phyloP scores from a whole-genome alignment of 1,284 basidiomycete species.

The Cryptococcus hybrid region DNA sequence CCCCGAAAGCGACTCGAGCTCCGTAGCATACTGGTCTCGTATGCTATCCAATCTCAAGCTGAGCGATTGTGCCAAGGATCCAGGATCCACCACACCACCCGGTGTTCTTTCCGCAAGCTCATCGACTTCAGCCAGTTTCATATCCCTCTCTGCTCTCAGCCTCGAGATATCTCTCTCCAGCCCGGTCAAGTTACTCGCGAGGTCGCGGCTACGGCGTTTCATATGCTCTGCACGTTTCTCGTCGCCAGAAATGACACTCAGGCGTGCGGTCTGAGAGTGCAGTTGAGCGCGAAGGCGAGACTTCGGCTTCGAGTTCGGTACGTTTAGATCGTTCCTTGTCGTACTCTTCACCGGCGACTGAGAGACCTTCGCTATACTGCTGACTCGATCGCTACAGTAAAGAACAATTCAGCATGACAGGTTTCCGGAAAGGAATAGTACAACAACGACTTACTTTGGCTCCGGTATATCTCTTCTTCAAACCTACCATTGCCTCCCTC shows the following conservation, averaged over 20 bases:
- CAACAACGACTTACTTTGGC: slow-evolving; percentile 63
- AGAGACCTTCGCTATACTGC: slow-evolving; percentile 86
- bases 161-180: slow-evolving; percentile 85
- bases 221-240: slow-evolving; percentile 72
- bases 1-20: slow-evolving; percentile 77
- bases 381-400: slow-evolving; percentile 73
- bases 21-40: slow-evolving; percentile 81
- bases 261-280: slow-evolving; percentile 81
- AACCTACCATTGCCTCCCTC: slow-evolving; percentile 61
- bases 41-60: slow-evolving; percentile 85
- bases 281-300: slow-evolving; percentile 77
- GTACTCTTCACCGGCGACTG: slow-evolving; percentile 89
- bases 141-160: slow-evolving; percentile 82
- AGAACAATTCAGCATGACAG: background rate
- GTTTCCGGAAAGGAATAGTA: slow-evolving; percentile 28
- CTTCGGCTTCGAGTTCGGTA: slow-evolving; percentile 87
- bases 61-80: slow-evolving; percentile 54
- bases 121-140: slow-evolving; percentile 88
- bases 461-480: slow-evolving; percentile 77
- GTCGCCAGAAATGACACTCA: slow-evolving; percentile 78
- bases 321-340: slow-evolving; percentile 83
- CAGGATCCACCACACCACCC: background rate
- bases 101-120: slow-evolving; percentile 69
- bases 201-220: slow-evolving; percentile 73
- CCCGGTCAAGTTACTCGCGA: slow-evolving; percentile 69